Percentiles rank a stretch among this genome's conserved stretches.
Evolutionary conservation across 768 basidiomycete species (phyloP).

Genomic region (Agrocybe chaxingu): DNA sequence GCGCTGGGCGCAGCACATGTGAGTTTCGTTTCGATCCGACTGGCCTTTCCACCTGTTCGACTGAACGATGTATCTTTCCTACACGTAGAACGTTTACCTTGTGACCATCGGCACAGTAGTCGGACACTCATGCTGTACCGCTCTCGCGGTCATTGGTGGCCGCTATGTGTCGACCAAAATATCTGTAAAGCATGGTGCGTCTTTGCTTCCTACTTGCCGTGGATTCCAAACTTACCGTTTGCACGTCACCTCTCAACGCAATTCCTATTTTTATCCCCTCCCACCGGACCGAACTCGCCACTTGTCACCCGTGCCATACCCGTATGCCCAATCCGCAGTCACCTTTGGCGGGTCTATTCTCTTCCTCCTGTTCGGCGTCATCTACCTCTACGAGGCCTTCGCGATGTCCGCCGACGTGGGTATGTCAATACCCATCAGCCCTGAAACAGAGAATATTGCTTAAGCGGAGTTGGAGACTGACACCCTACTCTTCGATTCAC

Average conservation of each 20-base stretch:
- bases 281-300: no score
- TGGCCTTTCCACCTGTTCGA: background rate
- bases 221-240: background rate
- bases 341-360: conserved; percentile 79
- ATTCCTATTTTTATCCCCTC: no score
- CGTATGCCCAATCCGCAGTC: conserved; percentile 38
- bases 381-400: conserved; percentile 72
- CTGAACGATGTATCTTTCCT: background rate
- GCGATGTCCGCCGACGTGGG: conserved; percentile 25
- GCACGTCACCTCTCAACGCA: background rate
- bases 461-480: no score
- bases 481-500: no score
- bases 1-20: conserved; percentile 95
- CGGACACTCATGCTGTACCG: conserved; percentile 86
- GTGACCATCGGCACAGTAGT: conserved; percentile 88
- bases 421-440: conserved; percentile 16
- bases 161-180: conserved; percentile 91
- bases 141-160: conserved; percentile 90
- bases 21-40: conserved; percentile 14
- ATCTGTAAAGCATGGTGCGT: conserved; percentile 88
- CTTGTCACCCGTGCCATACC: no score
- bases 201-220: conserved; percentile 6
- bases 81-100: conserved; percentile 79
- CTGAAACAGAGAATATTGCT: no score
- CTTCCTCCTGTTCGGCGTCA: conserved; percentile 79